Evolutionary conservation across 176 grass and related monocot genomes (phyloP), one percentile per base, ranked within the genome.

Genomic region (Musa itinerans): DNA sequence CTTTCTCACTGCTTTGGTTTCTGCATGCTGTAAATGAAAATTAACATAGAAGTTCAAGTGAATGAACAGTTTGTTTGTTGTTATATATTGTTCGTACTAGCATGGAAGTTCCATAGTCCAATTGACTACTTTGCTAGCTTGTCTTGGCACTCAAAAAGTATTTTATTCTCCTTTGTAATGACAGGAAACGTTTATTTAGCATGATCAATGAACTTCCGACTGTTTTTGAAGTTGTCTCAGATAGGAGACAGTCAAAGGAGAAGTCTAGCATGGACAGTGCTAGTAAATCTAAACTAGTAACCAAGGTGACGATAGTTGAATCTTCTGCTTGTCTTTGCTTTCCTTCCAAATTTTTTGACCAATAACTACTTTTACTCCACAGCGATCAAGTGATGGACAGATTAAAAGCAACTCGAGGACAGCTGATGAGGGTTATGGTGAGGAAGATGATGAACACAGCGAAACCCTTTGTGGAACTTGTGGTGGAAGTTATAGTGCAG

Each of bases 151-250:
- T 65, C 23, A 26, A 4, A 10, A 65, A 2, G 70, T 79, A 11
- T 65, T 14, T 25, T 11, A 10, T 65, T 8, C 63, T 10, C 68
- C 11, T 20, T 70, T 17, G 11, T 51, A 69, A 50, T 65, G 53
- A 59, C 88, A 98, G 95, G 90, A 93, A 93, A 70, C 88, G 86
- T 76, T 93, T 98, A 71, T 98, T 93, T 56, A 82, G 86, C 73
- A 93, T 93, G 88, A 91, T 98, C 78, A 98, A 98, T 85, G 95
- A 98, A 51, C 83, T 93, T 67, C 76, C 95, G 65, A 98, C 95
- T 10, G 88, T 98, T 58, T 98, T 83, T 78, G 95, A 98, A 86
- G 88, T 93, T 16, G 83, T 93, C n/a, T 73, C 88, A 2, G 85
- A 81, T 68, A 77, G 64, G 53, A 91, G 89, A 69, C 89, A 90